Evolutionary conservation across 495 filamentous ascomycete genomes (phyloP).

Genomic region (Penicillium odoratum): DNA sequence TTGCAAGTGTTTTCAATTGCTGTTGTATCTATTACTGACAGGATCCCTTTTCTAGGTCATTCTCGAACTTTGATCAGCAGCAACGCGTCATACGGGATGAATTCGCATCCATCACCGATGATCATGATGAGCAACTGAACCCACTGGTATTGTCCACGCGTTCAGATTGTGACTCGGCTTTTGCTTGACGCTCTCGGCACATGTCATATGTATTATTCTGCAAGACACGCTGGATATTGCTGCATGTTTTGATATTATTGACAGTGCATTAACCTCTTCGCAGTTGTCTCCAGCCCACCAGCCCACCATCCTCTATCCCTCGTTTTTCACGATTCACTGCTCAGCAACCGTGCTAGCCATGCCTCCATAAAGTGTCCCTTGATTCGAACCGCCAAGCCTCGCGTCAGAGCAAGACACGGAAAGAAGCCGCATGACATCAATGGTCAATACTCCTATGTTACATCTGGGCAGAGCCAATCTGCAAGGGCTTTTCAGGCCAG

Average conservation of each 20-base stretch:
- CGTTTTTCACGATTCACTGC: not conserved
- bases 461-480: not conserved
- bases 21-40: not conserved
- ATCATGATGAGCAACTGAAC: not conserved
- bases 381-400: not conserved
- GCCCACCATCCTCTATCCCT: not conserved
- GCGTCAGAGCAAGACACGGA: not conserved
- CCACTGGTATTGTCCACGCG: conserved; percentile 2
- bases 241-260: not conserved
- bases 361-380: not conserved
- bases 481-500: not conserved
- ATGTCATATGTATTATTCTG: not conserved
- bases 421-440: not conserved
- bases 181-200: not conserved
- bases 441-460: not conserved
- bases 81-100: not conserved
- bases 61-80: not conserved
- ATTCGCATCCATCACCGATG: not conserved
- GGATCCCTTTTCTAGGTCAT: not conserved
- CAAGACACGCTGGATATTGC: not conserved
- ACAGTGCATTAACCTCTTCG: not conserved
- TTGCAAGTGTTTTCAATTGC: not conserved
- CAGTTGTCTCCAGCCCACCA: not conserved
- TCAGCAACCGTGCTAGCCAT: not conserved
- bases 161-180: not conserved